Percentiles rank a stretch among this genome's conserved stretches.
Conservation (phyloP, 176 grass and related monocot species). For the Leersia perrieri region DNA sequence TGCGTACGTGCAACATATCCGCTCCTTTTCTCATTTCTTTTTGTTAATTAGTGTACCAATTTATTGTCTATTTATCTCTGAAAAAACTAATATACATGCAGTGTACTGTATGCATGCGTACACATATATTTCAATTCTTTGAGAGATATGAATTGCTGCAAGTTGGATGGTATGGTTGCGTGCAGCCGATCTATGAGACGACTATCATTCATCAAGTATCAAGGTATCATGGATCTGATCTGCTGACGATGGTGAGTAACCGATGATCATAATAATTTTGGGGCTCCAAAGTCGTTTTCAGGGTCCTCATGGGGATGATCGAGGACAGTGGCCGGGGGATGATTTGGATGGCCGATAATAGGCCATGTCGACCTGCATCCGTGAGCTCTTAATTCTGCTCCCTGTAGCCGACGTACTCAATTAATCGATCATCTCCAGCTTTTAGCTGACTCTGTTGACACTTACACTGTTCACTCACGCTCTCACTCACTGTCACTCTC, state of each 20-base stretch:
- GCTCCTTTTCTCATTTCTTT: too few relatives aligned
- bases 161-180: neutral
- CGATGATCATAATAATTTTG: neutral
- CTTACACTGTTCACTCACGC: neutral
- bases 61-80: neutral
- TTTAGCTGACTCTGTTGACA: neutral
- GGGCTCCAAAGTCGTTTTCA: neutral
- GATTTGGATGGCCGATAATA: constrained; percentile 3
- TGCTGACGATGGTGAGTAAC: neutral
- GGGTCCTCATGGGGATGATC: neutral
- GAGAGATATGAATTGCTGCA: neutral
- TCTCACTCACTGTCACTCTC: neutral
- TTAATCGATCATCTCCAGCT: neutral
- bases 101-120: too few relatives aligned
- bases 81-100: neutral
- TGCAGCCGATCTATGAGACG: neutral
- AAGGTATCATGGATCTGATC: neutral
- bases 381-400: neutral
- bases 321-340: neutral
- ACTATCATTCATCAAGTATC: too few relatives aligned
- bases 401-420: neutral
- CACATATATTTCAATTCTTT: too few relatives aligned
- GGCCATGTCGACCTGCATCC: constrained; percentile 3
- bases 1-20: neutral
- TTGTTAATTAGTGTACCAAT: neutral